Percentiles rank a stretch among this genome's conserved stretches.
Conservation (phyloP, 2,329 filamentous ascomycete species). For the Cadophora malorum region DNA sequence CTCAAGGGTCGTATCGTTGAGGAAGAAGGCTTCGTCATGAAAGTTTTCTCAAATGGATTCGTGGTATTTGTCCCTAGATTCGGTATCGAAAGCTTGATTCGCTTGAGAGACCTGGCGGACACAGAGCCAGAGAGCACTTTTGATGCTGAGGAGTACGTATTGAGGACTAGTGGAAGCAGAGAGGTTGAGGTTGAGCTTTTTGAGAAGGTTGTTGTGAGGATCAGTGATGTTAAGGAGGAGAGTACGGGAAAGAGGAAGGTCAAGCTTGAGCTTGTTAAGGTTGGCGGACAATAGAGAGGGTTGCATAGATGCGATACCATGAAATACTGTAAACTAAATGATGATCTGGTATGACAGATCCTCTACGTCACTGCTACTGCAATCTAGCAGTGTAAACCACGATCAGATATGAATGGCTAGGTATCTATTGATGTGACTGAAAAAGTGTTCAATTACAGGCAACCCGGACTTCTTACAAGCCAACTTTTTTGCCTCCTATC, state of each 20-base stretch:
- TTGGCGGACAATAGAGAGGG: constrained; percentile 27
- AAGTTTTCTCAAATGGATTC: constrained; percentile 95
- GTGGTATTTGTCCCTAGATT: constrained; percentile 96
- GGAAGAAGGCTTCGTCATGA: constrained; percentile 96
- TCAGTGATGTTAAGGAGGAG: constrained; percentile 93
- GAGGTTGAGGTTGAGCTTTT: constrained; percentile 79
- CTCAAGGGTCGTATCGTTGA: constrained; percentile 78
- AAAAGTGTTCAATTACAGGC: constrained; percentile 15
- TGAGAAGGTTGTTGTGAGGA: constrained; percentile 86
- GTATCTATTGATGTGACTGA: background rate
- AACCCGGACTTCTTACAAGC: constrained; percentile 12
- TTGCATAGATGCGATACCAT: constrained; percentile 16
- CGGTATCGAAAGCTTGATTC: constrained; percentile 91
- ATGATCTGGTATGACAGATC: constrained; percentile 1
- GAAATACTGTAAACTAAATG: constrained; percentile 10
- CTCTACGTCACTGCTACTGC: background rate
- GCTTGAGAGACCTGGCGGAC: constrained; percentile 81
- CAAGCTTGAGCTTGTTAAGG: constrained; percentile 70
- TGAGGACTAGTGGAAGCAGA: constrained; percentile 65
- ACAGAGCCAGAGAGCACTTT: constrained; percentile 81
- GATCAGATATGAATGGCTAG: background rate
- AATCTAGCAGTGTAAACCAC: background rate
- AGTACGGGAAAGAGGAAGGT: constrained; percentile 94
- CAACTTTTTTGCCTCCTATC: constrained; percentile 19
- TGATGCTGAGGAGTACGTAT: constrained; percentile 83